Base-by-base conservation (phyloP, 1,284 basidiomycete genomes). In the Ceratobasidium sp. region DNA sequence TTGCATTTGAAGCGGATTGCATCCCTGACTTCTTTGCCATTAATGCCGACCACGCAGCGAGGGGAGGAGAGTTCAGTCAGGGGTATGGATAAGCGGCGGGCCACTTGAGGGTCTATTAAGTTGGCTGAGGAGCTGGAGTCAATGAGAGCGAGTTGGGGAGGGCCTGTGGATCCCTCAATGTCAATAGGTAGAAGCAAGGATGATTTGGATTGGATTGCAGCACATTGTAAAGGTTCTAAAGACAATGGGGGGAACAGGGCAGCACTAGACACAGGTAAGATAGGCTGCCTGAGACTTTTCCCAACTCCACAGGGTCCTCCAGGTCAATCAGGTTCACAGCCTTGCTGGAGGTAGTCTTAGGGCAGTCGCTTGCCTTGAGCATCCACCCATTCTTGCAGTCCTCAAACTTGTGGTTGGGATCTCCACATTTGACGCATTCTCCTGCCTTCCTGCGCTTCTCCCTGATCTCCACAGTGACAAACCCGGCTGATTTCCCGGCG, bases 241-340 rank as follows among this genome's bases (percentile, higher is more conserved):
- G 52, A 54, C 52, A 54, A 2, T 20, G 52, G 15, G 7, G 52
- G 52, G 44, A 17, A 9, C 12, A 62, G 33, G 33, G 38, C 59
- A 62, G 38, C 28, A 42, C 59, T 42, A 62, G 33, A 62, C 33
- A 62, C 59, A 62, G 59, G 17, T n/a, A 17, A 12, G 38, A 62
- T 62, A 42, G 59, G 59, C 59, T 62, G 38, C 59, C 33, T 62
- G 4, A 62, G 59, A 23, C 59, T 62, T 62, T 40, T 62, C 59
- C 15, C 38, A 15, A 33, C 7, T 33, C 59, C 38, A 20, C 59
- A 62, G 38, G 28, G 13, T 42, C 59, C 15, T 40, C 38, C 38
- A 42, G 10, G 20, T 62, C 59, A 62, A 62, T 17, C 13, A 62
- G 15, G 38, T 9, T 15, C 1, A 10, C 59, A 3, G n/a, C 28